Evolutionary conservation across 208 protist genomes (phyloP).

Genomic region (Leishmania mexicana): DNA sequence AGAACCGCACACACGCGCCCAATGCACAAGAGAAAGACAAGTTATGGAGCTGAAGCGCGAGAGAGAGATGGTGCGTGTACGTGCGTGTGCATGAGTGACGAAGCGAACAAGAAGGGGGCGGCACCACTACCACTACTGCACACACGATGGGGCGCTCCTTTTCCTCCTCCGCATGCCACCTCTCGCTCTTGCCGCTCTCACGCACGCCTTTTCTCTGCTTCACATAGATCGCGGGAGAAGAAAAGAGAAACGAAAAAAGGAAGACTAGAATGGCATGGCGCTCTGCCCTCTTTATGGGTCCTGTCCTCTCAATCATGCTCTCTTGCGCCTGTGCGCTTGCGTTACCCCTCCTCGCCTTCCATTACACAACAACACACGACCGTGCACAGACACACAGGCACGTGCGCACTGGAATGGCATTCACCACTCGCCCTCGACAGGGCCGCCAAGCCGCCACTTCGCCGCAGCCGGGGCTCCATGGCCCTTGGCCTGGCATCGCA

Average conservation of each 20-base stretch:
- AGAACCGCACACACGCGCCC: neutral
- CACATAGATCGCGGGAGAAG: neutral
- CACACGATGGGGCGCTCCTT: neutral
- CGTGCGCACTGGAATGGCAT: neutral
- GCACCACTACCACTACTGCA: neutral
- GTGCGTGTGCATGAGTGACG: neutral
- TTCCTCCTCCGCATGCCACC: neutral
- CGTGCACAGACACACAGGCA: neutral
- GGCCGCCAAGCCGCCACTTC: neutral
- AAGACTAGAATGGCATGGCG: neutral
- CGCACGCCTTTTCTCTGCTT: neutral
- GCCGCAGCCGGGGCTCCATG: neutral
- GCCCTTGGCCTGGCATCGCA: neutral
- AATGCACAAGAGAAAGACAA: neutral
- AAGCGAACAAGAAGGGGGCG: neutral
- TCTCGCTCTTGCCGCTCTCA: neutral
- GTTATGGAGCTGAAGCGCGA: neutral
- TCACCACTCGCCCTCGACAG: neutral
- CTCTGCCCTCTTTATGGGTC: neutral
- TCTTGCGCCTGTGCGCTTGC: neutral
- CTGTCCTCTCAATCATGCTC: neutral
- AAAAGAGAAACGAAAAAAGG: neutral
- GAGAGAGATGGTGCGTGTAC: neutral
- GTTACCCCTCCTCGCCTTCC: neutral
- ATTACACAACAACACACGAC: slow-evolving; percentile 6